These are phyloP conservation scores for Sporothrix mexicana DNA, from an alignment of 2,329 filamentous ascomycete genomes.

Conservation along the genomic window DNA sequence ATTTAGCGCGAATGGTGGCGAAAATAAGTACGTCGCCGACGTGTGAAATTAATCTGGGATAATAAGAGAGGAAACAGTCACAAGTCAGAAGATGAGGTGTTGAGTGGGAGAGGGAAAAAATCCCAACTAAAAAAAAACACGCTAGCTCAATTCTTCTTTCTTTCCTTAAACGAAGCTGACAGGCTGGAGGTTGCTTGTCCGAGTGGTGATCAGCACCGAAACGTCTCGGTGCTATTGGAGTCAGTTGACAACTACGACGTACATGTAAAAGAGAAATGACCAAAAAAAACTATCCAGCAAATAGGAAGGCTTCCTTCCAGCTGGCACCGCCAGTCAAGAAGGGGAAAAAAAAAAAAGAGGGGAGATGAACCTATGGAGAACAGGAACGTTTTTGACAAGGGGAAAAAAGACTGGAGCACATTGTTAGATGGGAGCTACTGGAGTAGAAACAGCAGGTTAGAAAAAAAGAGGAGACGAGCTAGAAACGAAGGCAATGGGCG, in stretches of 20 bases:
- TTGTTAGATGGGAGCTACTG: neutral
- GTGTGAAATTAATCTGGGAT: neutral
- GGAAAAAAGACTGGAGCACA: neutral
- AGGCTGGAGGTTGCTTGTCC: neutral
- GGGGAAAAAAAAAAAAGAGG: neutral
- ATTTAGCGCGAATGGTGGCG: neutral
- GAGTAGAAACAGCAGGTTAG: too few relatives aligned
- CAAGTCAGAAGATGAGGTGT: too few relatives aligned
- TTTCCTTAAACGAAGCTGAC: neutral
- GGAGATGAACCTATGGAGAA: neutral
- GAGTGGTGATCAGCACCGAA: constrained; percentile 3
- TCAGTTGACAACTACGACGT: neutral
- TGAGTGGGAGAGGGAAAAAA: neutral
- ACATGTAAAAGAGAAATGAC: too few relatives aligned
- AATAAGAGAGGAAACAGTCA: too few relatives aligned
- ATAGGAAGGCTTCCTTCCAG: constrained; percentile 10
- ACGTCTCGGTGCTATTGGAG: neutral
- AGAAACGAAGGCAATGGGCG: too few relatives aligned
- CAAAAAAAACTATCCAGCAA: neutral
- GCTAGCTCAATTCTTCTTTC: neutral
- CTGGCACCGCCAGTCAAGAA: neutral
- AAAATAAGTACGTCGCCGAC: neutral
- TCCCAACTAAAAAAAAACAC: neutral
- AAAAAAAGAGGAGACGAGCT: too few relatives aligned
- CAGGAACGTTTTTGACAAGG: neutral